Percentiles rank a stretch among this genome's conserved stretches.
phyloP scores from a whole-genome alignment of 495 filamentous ascomycete genomes.

The Podospora conica region DNA sequence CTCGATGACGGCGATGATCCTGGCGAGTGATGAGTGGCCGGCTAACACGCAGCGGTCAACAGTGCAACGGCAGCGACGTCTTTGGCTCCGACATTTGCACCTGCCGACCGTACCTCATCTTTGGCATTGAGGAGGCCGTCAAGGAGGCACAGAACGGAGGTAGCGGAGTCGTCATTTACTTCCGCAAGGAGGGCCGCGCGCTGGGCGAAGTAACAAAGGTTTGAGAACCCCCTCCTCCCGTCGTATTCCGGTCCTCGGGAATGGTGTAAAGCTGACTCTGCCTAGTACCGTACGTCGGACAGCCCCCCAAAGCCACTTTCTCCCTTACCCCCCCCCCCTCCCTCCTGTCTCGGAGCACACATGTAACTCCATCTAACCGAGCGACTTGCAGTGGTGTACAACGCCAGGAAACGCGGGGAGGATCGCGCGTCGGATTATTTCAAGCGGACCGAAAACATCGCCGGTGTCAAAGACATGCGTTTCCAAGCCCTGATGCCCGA shows the following conservation, averaged over 20 bases:
- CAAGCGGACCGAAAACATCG: slow-evolving; percentile 92
- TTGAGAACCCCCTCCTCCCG: slow-evolving; percentile 18
- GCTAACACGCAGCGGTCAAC: slow-evolving; percentile 6
- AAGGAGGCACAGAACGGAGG: slow-evolving; percentile 94
- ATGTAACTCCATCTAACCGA: slow-evolving; percentile 27
- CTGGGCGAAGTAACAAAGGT: slow-evolving; percentile 96
- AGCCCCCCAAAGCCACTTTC: not conserved
- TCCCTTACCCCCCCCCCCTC: not conserved
- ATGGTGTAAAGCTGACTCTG: slow-evolving; percentile 15
- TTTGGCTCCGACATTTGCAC: slow-evolving; percentile 99
- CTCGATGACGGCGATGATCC: not conserved
- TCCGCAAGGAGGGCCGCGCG: slow-evolving; percentile 94
- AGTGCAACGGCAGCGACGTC: slow-evolving; percentile 94
- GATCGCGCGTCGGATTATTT: slow-evolving; percentile 97
- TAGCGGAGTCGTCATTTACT: slow-evolving; percentile 96
- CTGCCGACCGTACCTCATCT: slow-evolving; percentile 93
- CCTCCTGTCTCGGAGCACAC: slow-evolving; percentile 5
- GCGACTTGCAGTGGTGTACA: slow-evolving; percentile 68
- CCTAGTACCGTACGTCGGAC: slow-evolving; percentile 42
- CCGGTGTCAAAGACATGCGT: slow-evolving; percentile 95
- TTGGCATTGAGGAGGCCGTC: slow-evolving; percentile 93
- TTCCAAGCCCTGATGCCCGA: slow-evolving; percentile 99
- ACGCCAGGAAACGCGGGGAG: slow-evolving; percentile 78
- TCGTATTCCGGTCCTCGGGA: slow-evolving; percentile 2
- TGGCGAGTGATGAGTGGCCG: slow-evolving; percentile 1